Evolutionary conservation across 2,329 filamentous ascomycete species (phyloP).

Genomic region (Xylariomycetidae sp.): DNA sequence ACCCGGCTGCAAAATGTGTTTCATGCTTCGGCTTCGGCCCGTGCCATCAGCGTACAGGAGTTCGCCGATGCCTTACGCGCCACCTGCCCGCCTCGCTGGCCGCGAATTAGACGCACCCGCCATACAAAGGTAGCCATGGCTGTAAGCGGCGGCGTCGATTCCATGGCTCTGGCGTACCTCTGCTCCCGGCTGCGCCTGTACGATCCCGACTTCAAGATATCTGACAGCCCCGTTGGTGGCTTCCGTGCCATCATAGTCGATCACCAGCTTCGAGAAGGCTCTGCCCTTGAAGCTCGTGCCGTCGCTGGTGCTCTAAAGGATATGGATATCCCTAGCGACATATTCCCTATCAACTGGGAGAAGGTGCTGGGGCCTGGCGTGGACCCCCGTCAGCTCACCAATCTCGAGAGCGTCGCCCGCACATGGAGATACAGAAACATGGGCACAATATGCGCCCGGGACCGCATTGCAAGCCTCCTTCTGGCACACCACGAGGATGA

Average conservation of each 20-base stretch:
- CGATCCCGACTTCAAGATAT: slow-evolving; percentile 33
- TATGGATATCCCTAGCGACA: slow-evolving; percentile 29
- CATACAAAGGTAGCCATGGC: slow-evolving; percentile 59
- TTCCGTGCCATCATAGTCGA: slow-evolving; percentile 51
- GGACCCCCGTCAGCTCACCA: slow-evolving; percentile 42
- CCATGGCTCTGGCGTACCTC: slow-evolving; percentile 88
- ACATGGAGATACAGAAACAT: slow-evolving; percentile 67
- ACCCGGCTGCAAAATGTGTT: slow-evolving; percentile 32
- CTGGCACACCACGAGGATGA: slow-evolving; percentile 88
- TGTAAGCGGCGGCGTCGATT: slow-evolving; percentile 90
- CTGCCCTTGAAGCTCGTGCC: slow-evolving; percentile 43
- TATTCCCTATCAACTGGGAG: slow-evolving; percentile 46
- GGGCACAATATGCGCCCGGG: slow-evolving; percentile 52
- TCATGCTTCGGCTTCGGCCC: slow-evolving; percentile 33
- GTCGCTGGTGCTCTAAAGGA: slow-evolving; percentile 35
- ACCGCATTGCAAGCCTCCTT: slow-evolving; percentile 57
- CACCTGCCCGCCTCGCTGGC: slow-evolving; percentile 46
- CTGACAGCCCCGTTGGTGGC: slow-evolving; percentile 37
- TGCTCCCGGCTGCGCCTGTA: slow-evolving; percentile 46
- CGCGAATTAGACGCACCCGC: slow-evolving; percentile 28
- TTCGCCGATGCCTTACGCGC: slow-evolving; percentile 47
- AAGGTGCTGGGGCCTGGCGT: slow-evolving; percentile 21
- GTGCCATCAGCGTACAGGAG: slow-evolving; percentile 34
- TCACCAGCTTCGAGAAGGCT: slow-evolving; percentile 51
- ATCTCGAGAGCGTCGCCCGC: slow-evolving; percentile 75